Evolutionary conservation across 768 basidiomycete species (phyloP).

Genomic region (Hygrocybe punicea): DNA sequence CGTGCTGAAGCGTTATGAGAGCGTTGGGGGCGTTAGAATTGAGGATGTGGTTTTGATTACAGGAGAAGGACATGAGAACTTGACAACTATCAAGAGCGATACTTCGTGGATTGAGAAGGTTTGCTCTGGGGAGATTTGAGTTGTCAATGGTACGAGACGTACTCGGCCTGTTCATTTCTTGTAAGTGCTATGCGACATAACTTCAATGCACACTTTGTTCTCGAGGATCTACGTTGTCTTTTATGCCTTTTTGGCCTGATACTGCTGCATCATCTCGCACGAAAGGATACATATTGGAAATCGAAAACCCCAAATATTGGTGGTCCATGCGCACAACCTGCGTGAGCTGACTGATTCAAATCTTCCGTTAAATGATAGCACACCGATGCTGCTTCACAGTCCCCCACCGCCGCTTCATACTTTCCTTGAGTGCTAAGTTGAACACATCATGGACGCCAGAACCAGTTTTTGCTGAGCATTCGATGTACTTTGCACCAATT

Average conservation of each 20-base stretch:
- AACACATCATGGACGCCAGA: constrained; percentile 91
- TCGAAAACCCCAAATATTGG: no score
- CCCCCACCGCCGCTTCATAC: constrained; percentile 76
- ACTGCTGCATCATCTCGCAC: no score
- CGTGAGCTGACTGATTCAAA: background rate
- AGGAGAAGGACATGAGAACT: constrained; percentile 68
- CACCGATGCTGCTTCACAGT: constrained; percentile 71
- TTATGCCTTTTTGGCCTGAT: no score
- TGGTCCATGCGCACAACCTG: no score
- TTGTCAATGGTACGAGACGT: background rate
- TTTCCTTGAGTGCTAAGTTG: constrained; percentile 81
- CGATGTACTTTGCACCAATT: constrained; percentile 90
- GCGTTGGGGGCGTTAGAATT: constrained; percentile 88
- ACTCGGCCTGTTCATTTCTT: no score
- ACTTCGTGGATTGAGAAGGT: constrained; percentile 78
- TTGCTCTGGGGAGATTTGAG: constrained; percentile 62
- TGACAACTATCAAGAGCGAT: constrained; percentile 83
- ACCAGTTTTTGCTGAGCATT: constrained; percentile 94
- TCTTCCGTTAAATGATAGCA: constrained; percentile 47
- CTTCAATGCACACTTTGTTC: no score
- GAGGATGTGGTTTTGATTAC: constrained; percentile 90
- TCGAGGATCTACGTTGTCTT: no score
- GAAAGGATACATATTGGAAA: no score
- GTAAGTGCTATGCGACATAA: no score
- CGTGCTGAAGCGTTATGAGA: constrained; percentile 65